Base-by-base conservation (phyloP, 352 stramenopile genomes). In the Globisporangium canariense region DNA sequence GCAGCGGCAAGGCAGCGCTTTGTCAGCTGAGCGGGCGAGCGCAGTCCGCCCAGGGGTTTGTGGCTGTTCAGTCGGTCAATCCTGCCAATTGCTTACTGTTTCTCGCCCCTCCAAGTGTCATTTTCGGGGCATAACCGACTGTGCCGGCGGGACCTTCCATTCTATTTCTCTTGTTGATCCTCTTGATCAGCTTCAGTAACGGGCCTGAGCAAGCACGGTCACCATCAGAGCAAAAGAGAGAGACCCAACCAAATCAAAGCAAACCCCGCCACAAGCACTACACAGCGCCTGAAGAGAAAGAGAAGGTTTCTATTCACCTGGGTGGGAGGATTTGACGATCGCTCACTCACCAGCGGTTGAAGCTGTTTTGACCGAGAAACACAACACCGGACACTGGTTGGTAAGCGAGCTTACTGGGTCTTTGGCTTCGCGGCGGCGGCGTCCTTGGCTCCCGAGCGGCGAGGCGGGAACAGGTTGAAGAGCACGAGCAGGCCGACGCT, bases 401-500 rank as follows among this genome's bases (percentile, higher is more conserved):
- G 9, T 18, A 7, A 0, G 13, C 22, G 14, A 20, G 49, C n/a
- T 69, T 81, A 86, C 59, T 86, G 60, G 6, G 57, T 65, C 67
- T 89, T 88, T 36, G 73, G 67, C 58, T 73, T 76, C n/a, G 50
- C 55, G 11, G 51, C 60, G 25, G 58, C 55, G 10, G 67, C 34
- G 16, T 62, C 62, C 32, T 65, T 61, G 8, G 67, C 28, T 30
- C 62, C 53, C 8, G 54, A 57, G 46, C 79, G 79, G 43, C 77
- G 81, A 40, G 75, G 77, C 14, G 81, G 81, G 65, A 90, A 80
- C 43, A 88, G 40, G 54, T 58, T 76, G 56, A 88, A 90, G 45
- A 88, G 60, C 28, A 90, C 78, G 18, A 94, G 71, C 34, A 92
- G 47, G 4, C 75, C 69, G 34, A 92, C 67, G 46, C 75, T 77